Evolutionary conservation across 257 asterid species (phyloP).

Genomic region (Lithospermum erythrorhizon): DNA sequence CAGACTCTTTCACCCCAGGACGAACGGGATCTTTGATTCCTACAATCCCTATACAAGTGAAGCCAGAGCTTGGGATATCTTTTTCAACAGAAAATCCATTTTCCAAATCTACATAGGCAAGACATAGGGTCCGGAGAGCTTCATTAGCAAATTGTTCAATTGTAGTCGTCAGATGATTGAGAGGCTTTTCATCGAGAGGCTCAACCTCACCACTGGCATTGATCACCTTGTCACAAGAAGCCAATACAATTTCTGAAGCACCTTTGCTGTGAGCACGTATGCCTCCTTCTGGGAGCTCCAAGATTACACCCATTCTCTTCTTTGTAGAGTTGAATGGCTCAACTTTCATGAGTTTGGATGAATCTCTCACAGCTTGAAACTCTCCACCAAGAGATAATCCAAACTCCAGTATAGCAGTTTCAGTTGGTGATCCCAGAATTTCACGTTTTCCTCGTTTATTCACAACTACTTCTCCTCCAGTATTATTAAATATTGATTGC

Average conservation of each 20-base stretch:
- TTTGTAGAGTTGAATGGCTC: conserved; percentile 89
- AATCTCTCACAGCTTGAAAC: conserved; percentile 38
- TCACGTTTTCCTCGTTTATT: conserved; percentile 42
- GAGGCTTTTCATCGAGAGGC: conserved; percentile 38
- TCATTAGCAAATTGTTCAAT: conserved; percentile 65
- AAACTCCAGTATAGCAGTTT: conserved; percentile 70
- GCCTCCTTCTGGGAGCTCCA: conserved; percentile 64
- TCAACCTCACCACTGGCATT: conserved; percentile 50
- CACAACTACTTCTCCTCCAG: conserved; percentile 81
- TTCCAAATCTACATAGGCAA: conserved; percentile 67
- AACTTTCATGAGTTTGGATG: conserved; percentile 43
- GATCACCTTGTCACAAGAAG: conserved; percentile 61
- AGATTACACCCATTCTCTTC: conserved; percentile 69
- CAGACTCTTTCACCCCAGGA: conserved; percentile 85
- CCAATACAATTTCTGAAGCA: conserved; percentile 77
- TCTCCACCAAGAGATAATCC: conserved; percentile 73
- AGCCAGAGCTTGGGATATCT: conserved; percentile 61
- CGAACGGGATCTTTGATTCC: conserved; percentile 94
- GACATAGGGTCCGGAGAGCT: conserved; percentile 81
- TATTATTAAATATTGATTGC: conserved; percentile 72
- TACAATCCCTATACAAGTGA: conserved; percentile 61
- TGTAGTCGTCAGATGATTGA: conserved; percentile 26
- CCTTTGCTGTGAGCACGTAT: conserved; percentile 73
- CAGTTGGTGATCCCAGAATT: conserved; percentile 86
- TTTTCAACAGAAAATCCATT: conserved; percentile 38